Base-by-base conservation (phyloP, 805 yeast genomes). In the Torulaspora delbrueckii region DNA sequence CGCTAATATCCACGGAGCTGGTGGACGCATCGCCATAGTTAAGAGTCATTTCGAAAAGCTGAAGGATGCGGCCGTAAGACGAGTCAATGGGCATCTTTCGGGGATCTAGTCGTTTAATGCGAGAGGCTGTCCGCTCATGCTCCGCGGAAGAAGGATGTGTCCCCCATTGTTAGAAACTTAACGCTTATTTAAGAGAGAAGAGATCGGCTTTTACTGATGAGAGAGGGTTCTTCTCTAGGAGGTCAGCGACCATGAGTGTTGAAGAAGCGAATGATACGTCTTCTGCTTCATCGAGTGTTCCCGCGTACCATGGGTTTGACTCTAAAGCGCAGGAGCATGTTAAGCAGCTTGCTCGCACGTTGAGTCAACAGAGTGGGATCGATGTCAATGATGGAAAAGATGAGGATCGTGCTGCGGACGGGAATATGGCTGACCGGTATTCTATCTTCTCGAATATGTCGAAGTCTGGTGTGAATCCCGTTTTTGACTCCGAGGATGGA, bases 261-360 rank as follows among this genome's bases (percentile, higher is more conserved):
- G 39, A 44, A 30, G 40, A 39, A 13, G 27, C 25, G 23, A 22
- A 27, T 16, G 43, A 44, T 22, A 22, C 37, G n/a, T 36, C 44
- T 3, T 45, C 48, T n/a, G 40, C n/a, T 4, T 22, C 37, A 12
- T 45, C 48, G 16, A 37, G 34, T 10, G 28, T 36, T 12, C 37
- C 48, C 5, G 44, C 54, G 1, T 68, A 68, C 42, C 56, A 54
- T 12, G 79, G 79, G 1, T 67, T 73, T 40, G 67, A 68, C 46
- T 53, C 54, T 4, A 48, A 56, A 4, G 65, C 69, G 22, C 60
- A 59, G 27, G 60, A 58, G 3, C 64, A 67, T 40, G 68, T 75
- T 39, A 65, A 67, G 16, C 54, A 63, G 3, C 60, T 75, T 50
- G 79, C 77, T 7, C 41, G 38, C 12, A 35, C 43, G 7, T 13